These are phyloP conservation scores for Ciborinia camelliae DNA, from an alignment of 2,329 filamentous ascomycete species.

Conservation along the genomic window DNA sequence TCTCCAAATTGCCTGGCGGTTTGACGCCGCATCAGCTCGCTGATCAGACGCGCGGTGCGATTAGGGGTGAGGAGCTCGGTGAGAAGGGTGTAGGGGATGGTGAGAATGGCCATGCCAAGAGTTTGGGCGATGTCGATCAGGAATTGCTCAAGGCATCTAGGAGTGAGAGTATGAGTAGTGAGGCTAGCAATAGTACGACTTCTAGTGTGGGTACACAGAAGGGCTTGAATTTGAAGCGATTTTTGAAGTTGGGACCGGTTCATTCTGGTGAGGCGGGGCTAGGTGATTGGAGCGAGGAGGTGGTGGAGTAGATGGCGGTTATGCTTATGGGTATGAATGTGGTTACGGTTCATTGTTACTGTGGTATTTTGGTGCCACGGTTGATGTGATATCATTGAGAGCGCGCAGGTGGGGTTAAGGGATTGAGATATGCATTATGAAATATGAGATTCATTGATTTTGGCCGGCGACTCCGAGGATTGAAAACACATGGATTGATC, in stretches of 20 bases:
- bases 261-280: conserved; percentile 28
- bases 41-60: conserved; percentile 13
- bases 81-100: conserved; percentile 21
- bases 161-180: conserved; percentile 17
- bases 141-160: not conserved
- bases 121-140: not conserved
- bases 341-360: not conserved
- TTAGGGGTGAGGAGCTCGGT: conserved; percentile 20
- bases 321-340: not conserved
- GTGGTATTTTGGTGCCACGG: not conserved
- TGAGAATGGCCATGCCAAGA: conserved; percentile 13
- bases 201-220: conserved; percentile 14
- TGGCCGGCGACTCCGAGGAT: not conserved
- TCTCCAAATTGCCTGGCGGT: not conserved
- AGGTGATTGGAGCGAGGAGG: conserved; percentile 36
- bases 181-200: conserved; percentile 1
- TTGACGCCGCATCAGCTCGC: conserved; percentile 19
- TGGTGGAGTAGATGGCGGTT: not conserved
- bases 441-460: not conserved
- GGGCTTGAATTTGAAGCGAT: conserved; percentile 22
- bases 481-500: not conserved
- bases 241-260: conserved; percentile 34
- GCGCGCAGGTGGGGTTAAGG: not conserved
- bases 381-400: not conserved
- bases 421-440: not conserved